Percentiles rank a stretch among this genome's conserved stretches.
phyloP scores from a whole-genome alignment of 1,284 basidiomycete species.

The Mycena citricolor region DNA sequence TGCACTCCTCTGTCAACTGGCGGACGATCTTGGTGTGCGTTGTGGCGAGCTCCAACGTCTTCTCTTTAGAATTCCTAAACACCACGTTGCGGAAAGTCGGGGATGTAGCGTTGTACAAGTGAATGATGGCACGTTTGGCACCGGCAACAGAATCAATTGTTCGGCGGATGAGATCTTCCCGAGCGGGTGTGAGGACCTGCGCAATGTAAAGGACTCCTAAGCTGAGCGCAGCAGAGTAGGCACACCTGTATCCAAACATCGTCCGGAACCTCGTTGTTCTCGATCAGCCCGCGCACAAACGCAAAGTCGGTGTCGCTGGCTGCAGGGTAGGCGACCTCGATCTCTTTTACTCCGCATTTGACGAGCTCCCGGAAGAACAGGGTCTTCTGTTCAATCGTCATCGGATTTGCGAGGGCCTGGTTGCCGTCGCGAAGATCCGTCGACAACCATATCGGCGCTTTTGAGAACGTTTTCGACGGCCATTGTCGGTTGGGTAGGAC shows the following conservation, averaged over 20 bases:
- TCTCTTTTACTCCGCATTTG: constrained; percentile 94
- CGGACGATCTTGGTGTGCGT: constrained; percentile 87
- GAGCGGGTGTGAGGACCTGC: constrained; percentile 91
- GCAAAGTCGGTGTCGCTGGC: constrained; percentile 95
- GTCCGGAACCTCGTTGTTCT: constrained; percentile 83
- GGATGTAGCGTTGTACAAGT: constrained; percentile 99
- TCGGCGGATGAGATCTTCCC: constrained; percentile 90
- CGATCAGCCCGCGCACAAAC: constrained; percentile 89
- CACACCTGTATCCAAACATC: constrained; percentile 96
- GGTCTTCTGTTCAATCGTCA: constrained; percentile 92
- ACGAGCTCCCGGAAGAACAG: constrained; percentile 90
- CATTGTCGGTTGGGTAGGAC: constrained; percentile 85
- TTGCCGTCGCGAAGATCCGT: constrained; percentile 98
- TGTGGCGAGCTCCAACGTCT: constrained; percentile 88
- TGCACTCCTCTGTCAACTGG: constrained; percentile 81
- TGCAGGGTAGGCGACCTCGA: constrained; percentile 93
- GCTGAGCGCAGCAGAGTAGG: constrained; percentile 15
- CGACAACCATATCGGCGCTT: constrained; percentile 92
- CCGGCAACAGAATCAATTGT: constrained; percentile 92
- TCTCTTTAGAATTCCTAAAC: constrained; percentile 87
- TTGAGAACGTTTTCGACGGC: constrained; percentile 83
- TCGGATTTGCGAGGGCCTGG: constrained; percentile 92
- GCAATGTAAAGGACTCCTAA: too few relatives aligned
- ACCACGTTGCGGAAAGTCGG: constrained; percentile 93
- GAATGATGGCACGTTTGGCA: constrained; percentile 89